Evolutionary conservation across 441 rosid species (phyloP), one percentile per base, ranked within the genome.

Genomic region (Arabidopsis hybrid): DNA sequence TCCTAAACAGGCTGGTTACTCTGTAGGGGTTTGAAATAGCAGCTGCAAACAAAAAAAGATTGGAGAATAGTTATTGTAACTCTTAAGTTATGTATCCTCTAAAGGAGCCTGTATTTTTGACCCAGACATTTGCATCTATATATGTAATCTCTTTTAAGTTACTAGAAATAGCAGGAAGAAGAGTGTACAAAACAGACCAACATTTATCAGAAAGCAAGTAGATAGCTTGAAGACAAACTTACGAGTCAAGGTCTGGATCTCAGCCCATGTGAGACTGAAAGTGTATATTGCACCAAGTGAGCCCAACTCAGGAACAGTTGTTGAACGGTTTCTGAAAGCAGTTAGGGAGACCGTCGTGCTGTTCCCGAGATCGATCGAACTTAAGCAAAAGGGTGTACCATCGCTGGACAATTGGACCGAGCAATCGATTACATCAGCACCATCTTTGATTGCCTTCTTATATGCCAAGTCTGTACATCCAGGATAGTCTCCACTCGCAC

Each of bases 401-500:
- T 90, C 93, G 65, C 86, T 79, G 3, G 97, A 84, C 85, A 92
- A 82, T 80, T 92, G 93, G 70, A 92, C 89, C 4, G 92, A 79
- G 63, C 97, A 92, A 75, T 92, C 97, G 53, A 92, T 82, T 43
- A 92, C 65, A 80, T 92, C 83, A 61, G 84, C 83, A 40, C 89
- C 95, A 76, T 84, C 89, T 46, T 39, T 45, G 43, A 92, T 85
- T 47, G 97, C 97, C 5, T 79, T 77, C 40, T 62, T 47, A 70
- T 92, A 92, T 10, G 96, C 96, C 77, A 67, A 11, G 78, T 90
- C 78, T n/a, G 96, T 90, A 49, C 94, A 90, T 43, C 88, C 84
- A 14, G 95, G 94, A 78, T 77, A 89, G 77, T 90, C 96, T 62
- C 97, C 97, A 67, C 97, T 92, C 16, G 96, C 96, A 64, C 95